These are phyloP conservation scores for Botrytis elliptica DNA, from an alignment of 2,329 filamentous ascomycete genomes.

Conservation along the genomic window DNA sequence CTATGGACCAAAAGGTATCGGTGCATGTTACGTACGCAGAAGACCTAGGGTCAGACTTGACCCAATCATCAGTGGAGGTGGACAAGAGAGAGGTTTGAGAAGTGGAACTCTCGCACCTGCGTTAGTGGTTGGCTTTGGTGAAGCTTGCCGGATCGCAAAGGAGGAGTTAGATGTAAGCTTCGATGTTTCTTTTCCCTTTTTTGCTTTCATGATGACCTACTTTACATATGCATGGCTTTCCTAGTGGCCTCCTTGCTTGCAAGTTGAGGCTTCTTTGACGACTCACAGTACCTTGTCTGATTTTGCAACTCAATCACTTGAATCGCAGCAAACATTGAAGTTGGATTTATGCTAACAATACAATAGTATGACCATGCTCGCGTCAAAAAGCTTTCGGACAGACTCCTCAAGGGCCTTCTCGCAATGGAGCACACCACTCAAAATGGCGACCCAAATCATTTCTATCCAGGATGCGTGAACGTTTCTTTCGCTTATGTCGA, in stretches of 20 bases:
- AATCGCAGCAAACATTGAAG: conserved; percentile 37
- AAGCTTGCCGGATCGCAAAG: conserved; percentile 88
- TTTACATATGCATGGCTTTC: conserved; percentile 87
- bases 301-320: conserved; percentile 2
- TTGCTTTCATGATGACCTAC: conserved; percentile 70
- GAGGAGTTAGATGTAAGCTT: conserved; percentile 82
- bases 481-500: conserved; percentile 98
- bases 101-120: conserved; percentile 92
- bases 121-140: conserved; percentile 87
- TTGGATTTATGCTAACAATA: conserved; percentile 31
- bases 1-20: conserved; percentile 95
- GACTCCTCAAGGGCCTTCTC: conserved; percentile 77
- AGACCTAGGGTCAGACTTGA: conserved; percentile 91
- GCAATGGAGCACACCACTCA: conserved; percentile 87
- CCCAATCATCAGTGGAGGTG: conserved; percentile 92
- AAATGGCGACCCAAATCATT: conserved; percentile 78
- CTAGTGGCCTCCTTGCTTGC: conserved; percentile 58
- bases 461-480: conserved; percentile 97
- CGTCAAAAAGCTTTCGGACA: conserved; percentile 78
- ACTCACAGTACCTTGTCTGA: conserved; percentile 39
- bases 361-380: conserved; percentile 85
- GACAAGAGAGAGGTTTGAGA: conserved; percentile 90
- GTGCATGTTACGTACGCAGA: conserved; percentile 92
- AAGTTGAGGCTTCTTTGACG: conserved; percentile 41
- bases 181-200: conserved; percentile 24